A percentile compares a stretch with the other conserved stretches of the same genome.
Conservation (phyloP, 441 rosid genomes). For the Euphorbia schlechtendalii region DNA sequence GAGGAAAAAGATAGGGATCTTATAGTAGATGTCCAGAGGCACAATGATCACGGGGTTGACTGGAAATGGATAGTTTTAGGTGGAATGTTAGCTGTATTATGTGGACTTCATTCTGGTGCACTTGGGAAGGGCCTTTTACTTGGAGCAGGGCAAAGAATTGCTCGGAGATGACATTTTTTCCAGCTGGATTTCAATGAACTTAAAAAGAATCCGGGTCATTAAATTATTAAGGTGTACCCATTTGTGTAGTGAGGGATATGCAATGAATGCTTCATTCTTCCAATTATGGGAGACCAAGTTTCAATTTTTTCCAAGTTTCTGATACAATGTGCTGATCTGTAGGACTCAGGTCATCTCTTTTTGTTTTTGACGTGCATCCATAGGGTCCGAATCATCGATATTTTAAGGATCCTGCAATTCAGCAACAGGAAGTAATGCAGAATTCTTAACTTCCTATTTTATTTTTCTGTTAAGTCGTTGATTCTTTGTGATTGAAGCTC, state of each 20-base stretch:
- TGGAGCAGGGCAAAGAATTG: slow-evolving; percentile 83
- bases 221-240: not conserved
- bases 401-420: not conserved
- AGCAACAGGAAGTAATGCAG: not conserved
- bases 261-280: not conserved
- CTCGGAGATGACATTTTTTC: slow-evolving; percentile 51
- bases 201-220: not conserved
- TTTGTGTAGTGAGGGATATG: not conserved
- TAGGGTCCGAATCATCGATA: not conserved
- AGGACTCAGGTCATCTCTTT: not conserved
- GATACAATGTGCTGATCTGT: not conserved
- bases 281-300: not conserved
- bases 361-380: not conserved
- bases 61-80: slow-evolving; percentile 92
- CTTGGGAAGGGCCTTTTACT: slow-evolving; percentile 68
- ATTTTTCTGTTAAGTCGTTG: not conserved
- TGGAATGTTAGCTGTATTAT: slow-evolving; percentile 69
- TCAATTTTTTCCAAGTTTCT: not conserved
- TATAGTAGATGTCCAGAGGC: slow-evolving; percentile 23
- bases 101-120: slow-evolving; percentile 64
- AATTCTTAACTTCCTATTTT: no score
- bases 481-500: no score
- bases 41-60: slow-evolving; percentile 49
- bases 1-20: slow-evolving; percentile 39
- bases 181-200: not conserved